phyloP scores from a whole-genome alignment of 2,329 filamentous ascomycete species.

The Dactylellina cionopaga region DNA sequence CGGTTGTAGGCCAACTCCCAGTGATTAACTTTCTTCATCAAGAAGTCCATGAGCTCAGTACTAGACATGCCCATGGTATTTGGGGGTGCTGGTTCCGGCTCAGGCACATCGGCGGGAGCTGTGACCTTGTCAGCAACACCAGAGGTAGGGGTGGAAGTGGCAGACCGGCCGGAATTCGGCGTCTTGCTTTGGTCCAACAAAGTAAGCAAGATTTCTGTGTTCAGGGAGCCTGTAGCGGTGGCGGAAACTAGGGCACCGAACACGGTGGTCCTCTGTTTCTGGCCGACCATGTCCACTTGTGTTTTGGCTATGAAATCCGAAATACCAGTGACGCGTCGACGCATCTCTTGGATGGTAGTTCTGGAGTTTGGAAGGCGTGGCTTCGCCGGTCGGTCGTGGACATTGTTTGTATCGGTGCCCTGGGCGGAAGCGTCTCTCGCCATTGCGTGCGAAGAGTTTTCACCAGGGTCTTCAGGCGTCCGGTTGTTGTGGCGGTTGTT shows the following conservation, averaged over 20 bases:
- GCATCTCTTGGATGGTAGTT: constrained; percentile 87
- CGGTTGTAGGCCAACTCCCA: constrained; percentile 81
- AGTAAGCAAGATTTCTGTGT: constrained; percentile 62
- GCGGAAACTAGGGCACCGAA: constrained; percentile 38
- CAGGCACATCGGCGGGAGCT: constrained; percentile 53
- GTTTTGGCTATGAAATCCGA: constrained; percentile 89
- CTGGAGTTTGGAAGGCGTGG: constrained; percentile 70
- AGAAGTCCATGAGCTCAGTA: constrained; percentile 88
- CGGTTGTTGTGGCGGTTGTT: constrained; percentile 63
- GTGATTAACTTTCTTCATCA: constrained; percentile 81
- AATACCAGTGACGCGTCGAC: constrained; percentile 82
- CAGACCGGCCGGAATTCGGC: constrained; percentile 58
- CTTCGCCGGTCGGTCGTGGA: constrained; percentile 67
- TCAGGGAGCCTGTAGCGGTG: constrained; percentile 52
- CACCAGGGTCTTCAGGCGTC: constrained; percentile 60
- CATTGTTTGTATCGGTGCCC: constrained; percentile 60
- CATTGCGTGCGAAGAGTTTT: constrained; percentile 61
- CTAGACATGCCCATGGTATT: constrained; percentile 62
- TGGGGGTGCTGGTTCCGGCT: constrained; percentile 54
- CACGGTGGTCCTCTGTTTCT: constrained; percentile 59
- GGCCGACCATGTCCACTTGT: constrained; percentile 82
- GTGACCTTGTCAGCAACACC: constrained; percentile 56
- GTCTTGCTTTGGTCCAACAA: constrained; percentile 58
- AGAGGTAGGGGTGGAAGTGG: constrained; percentile 54
- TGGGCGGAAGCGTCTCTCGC: constrained; percentile 59